A percentile compares a stretch with the other conserved stretches of the same genome.
Evolutionary conservation across 768 basidiomycete genomes (phyloP).

Genomic region (Termitomyces sp.): DNA sequence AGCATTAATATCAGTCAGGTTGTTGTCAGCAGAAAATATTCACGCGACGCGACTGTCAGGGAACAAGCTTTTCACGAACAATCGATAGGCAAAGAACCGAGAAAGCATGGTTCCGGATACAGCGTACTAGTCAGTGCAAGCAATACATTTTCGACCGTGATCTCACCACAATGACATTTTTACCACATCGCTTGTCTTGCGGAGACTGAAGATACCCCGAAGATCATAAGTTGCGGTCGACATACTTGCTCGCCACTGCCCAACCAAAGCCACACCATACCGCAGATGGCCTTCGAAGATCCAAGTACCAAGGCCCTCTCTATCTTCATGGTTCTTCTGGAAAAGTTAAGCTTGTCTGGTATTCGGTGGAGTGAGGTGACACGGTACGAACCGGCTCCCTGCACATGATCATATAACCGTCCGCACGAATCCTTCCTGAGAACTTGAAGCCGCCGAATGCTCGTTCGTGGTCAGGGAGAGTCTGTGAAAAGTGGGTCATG

Average conservation of each 20-base stretch:
- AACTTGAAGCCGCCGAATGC: constrained; percentile 69
- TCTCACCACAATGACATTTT: background rate
- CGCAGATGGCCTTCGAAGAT: constrained; percentile 54
- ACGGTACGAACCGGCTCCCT: constrained; percentile 48
- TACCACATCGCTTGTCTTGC: constrained; percentile 27
- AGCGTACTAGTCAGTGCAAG: background rate
- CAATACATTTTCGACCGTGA: too few species aligned
- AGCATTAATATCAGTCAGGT: too few species aligned
- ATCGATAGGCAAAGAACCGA: background rate
- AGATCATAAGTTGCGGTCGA: constrained; percentile 29
- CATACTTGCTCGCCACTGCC: constrained; percentile 44
- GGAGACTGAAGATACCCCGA: constrained; percentile 57
- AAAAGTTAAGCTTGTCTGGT: constrained; percentile 4
- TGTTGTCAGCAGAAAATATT: background rate
- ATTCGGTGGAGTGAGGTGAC: background rate
- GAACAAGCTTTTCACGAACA: background rate
- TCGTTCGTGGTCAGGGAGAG: constrained; percentile 45
- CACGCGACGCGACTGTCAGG: constrained; percentile 6
- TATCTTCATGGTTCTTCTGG: constrained; percentile 38
- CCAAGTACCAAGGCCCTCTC: constrained; percentile 44
- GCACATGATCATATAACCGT: constrained; percentile 58
- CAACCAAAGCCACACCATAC: constrained; percentile 46
- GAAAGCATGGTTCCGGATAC: background rate
- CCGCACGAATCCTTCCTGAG: constrained; percentile 51
- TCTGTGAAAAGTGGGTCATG: constrained; percentile 32